Base-by-base conservation (phyloP, 176 grass and related monocot species). In the Oropetium thomaeum region DNA sequence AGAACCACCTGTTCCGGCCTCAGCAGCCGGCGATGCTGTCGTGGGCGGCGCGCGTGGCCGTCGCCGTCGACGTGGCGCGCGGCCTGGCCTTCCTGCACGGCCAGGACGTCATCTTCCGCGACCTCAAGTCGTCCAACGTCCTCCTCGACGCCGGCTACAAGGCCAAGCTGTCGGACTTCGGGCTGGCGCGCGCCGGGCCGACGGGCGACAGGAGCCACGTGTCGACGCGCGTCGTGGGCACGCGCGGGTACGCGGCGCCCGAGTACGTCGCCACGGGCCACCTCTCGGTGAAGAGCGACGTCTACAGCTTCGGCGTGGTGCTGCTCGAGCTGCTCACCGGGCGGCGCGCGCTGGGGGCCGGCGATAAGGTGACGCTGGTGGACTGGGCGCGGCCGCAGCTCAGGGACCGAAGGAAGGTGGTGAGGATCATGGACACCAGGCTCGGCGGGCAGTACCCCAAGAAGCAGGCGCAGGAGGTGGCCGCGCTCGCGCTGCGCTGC, bases 151-250 rank as follows among this genome's bases (percentile, higher is more conserved):
- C 86, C 75, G 87, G 83, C 23, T 90, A 91, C 80, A 37, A 74
- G n/a, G 90, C 90, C 13, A 97, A 91, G 76, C 84, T 97, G 5
- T 97, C 94, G 7, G 94, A 97, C 45, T 97, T 97, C 69, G 94
- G 89, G 3, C 82, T 96, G 10, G 92, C 92, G 11, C 76, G 86
- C 44, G 76, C 81, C 31, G 92, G 92, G 3, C 92, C 92, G 0
- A 92, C 89, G 39, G 89, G 86, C 23, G 92, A 86, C 76, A 84
- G 82, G 70, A 88, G 65, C 76, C 89, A 96, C 74, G 92, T 96
- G 19, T 89, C 92, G 5, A 96, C 92, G 26, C 79, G 89, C 47
- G 92, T 96, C 9, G 80, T 96, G 0, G 92, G 92, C 5, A 96
- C 92, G 5, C 76, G 83, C 0, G 92, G 92, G 0, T 96, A 96